These are phyloP conservation scores for Tuber umbilicatum DNA, from an alignment of 495 filamentous ascomycete species.

Conservation along the genomic window DNA sequence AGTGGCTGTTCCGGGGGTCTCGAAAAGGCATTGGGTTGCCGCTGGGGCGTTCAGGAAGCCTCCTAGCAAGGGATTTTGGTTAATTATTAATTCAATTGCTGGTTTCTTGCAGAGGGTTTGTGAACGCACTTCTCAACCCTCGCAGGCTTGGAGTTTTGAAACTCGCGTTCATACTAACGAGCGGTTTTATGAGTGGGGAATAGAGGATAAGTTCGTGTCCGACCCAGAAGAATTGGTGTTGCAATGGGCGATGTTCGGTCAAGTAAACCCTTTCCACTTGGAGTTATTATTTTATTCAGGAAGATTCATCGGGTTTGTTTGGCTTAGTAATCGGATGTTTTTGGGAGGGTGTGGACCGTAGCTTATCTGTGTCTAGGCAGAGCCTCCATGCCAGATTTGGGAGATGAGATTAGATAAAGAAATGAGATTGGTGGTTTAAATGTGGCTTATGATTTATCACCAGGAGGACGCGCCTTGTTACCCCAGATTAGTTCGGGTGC, in stretches of 20 bases:
- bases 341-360: not conserved
- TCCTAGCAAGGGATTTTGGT: not conserved
- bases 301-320: not conserved
- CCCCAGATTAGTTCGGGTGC: not conserved
- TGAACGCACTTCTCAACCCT: not conserved
- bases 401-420: not conserved
- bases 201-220: not conserved
- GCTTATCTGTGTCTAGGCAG: not conserved
- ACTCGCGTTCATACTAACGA: not conserved
- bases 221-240: not conserved
- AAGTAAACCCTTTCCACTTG: not conserved
- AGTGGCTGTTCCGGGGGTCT: not conserved
- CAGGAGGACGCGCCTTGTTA: not conserved
- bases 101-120: not conserved
- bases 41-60: not conserved
- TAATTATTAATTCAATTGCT: not conserved
- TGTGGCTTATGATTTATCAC: not conserved
- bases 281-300: not conserved
- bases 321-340: not conserved
- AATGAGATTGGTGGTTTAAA: not conserved
- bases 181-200: not conserved
- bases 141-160: not conserved
- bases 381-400: not conserved
- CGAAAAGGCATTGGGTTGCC: not conserved
- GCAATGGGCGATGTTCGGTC: not conserved